A percentile compares a stretch with the other conserved stretches of the same genome.
Evolutionary conservation across 768 basidiomycete species (phyloP).

Genomic region (Mycena latifolia): DNA sequence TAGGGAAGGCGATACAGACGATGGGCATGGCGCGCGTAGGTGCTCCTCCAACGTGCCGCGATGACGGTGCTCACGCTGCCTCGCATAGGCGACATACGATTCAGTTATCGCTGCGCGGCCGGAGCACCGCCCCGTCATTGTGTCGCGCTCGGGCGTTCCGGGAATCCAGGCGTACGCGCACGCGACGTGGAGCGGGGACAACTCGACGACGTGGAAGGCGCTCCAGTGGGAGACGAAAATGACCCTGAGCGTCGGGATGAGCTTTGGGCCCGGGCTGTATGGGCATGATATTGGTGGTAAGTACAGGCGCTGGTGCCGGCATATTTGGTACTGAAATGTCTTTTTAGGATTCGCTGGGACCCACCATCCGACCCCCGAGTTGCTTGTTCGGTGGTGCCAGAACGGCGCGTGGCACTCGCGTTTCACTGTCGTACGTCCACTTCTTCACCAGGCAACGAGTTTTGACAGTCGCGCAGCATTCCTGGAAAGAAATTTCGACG

Average conservation of each 20-base stretch:
- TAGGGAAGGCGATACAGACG: slow-evolving; percentile 35
- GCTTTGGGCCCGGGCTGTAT: slow-evolving; percentile 35
- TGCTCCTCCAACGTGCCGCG: neutral
- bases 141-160: slow-evolving; percentile 36
- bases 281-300: slow-evolving; percentile 37
- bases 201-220: slow-evolving; percentile 38
- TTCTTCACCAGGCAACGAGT: neutral
- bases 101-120: slow-evolving; percentile 30
- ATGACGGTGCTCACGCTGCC: neutral
- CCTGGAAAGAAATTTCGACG: slow-evolving; percentile 36
- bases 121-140: slow-evolving; percentile 35
- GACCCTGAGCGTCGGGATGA: slow-evolving; percentile 38
- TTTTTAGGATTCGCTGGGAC: slow-evolving; percentile 29
- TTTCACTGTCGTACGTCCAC: slow-evolving; percentile 33
- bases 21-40: slow-evolving; percentile 37
- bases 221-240: slow-evolving; percentile 36
- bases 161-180: slow-evolving; percentile 38
- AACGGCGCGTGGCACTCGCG: slow-evolving; percentile 38
- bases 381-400: slow-evolving; percentile 37
- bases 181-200: slow-evolving; percentile 37
- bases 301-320: neutral
- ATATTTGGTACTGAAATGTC: neutral
- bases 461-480: slow-evolving; percentile 23
- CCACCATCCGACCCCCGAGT: slow-evolving; percentile 35
- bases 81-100: slow-evolving; percentile 37